Evolutionary conservation across 768 basidiomycete species (phyloP), one percentile per base, ranked within the genome.

Genomic region (Pleurotus djamor): DNA sequence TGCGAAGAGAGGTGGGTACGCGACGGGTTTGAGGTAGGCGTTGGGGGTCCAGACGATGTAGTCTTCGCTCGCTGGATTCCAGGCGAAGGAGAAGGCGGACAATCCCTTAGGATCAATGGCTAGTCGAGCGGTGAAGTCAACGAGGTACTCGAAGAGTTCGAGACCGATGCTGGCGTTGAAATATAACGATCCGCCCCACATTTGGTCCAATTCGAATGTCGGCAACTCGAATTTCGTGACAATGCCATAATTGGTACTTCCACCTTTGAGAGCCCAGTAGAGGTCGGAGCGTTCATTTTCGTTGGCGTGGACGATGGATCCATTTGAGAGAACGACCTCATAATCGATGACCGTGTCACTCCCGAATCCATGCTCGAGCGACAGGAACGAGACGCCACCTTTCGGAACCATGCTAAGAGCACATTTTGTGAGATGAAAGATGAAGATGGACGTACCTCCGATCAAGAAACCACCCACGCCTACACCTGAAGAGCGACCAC

Each of bases 311-410:
- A 38, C 36, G 5, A 64, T 60, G 2, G 43, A 28, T 21, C 65
- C 65, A 13, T 58, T 52, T 12, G 65, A 61, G 8, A 64, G 37
- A 6, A 64, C 64, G 33, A 66, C 48, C n/a, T 65, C 59, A 34
- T 66, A 66, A 13, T 59, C 54, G 2, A 61, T 41, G 32, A 66
- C 52, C 16, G 59, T 61, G 17, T 61, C 57, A 52, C 47, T 56
- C 12, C 57, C 61, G 34, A 62, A 64, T 5, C 61, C 61, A 14
- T 59, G 47, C 36, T 56, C 58, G 13, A 52, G 58, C 13, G 59
- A 59, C 3, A 61, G 47, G 35, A 59, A 66, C 8, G 65, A 66
- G 10, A 66, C 56, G 10, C 65, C 65, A 13, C 65, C 65, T 66
- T 4, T 28, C 17, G 16, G 48, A 33, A 6, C 36, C 35, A 35